A percentile compares a stretch with the other conserved stretches of the same genome.
These are phyloP conservation scores for Trichoderma semiorbis DNA, from an alignment of 2,329 filamentous ascomycete genomes.

Conservation along the genomic window DNA sequence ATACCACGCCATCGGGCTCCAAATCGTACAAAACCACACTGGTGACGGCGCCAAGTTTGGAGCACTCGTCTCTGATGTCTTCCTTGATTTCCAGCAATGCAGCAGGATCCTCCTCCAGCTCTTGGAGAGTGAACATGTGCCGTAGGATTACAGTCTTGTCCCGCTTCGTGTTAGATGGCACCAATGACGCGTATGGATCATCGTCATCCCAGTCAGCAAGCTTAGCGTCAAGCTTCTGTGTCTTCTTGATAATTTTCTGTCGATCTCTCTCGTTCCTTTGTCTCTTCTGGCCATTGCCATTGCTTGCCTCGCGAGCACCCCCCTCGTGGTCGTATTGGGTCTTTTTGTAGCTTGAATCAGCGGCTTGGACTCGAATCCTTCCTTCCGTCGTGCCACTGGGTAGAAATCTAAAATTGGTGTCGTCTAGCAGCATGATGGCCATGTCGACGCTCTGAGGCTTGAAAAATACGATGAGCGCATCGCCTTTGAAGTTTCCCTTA, in stretches of 20 bases:
- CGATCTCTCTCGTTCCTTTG: slow-evolving; percentile 65
- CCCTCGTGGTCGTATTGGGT: slow-evolving; percentile 60
- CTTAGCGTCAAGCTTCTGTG: slow-evolving; percentile 86
- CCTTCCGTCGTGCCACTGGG: slow-evolving; percentile 51
- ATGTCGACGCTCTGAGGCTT: slow-evolving; percentile 88
- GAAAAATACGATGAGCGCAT: slow-evolving; percentile 91
- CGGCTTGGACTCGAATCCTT: slow-evolving; percentile 76
- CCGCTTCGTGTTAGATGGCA: slow-evolving; percentile 51
- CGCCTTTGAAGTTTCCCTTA: slow-evolving; percentile 83
- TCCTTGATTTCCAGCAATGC: slow-evolving; percentile 89
- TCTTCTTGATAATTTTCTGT: slow-evolving; percentile 86
- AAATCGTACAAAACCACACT: slow-evolving; percentile 89
- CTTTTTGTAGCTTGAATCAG: slow-evolving; percentile 90
- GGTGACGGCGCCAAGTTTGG: slow-evolving; percentile 80
- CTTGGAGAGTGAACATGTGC: slow-evolving; percentile 86
- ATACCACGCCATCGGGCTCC: slow-evolving; percentile 80
- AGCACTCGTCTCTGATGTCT: slow-evolving; percentile 86
- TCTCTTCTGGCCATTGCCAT: slow-evolving; percentile 34
- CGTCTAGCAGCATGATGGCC: slow-evolving; percentile 77
- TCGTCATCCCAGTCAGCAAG: slow-evolving; percentile 96
- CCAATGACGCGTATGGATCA: slow-evolving; percentile 52
- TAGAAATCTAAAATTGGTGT: slow-evolving; percentile 72
- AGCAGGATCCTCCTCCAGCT: slow-evolving; percentile 80
- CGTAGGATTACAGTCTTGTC: slow-evolving; percentile 84
- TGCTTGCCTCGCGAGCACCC: slow-evolving; percentile 21